Evolutionary conservation across 805 yeast genomes (phyloP), one percentile per base, ranked within the genome.

Genomic region (Naumovozyma dairenensis): DNA sequence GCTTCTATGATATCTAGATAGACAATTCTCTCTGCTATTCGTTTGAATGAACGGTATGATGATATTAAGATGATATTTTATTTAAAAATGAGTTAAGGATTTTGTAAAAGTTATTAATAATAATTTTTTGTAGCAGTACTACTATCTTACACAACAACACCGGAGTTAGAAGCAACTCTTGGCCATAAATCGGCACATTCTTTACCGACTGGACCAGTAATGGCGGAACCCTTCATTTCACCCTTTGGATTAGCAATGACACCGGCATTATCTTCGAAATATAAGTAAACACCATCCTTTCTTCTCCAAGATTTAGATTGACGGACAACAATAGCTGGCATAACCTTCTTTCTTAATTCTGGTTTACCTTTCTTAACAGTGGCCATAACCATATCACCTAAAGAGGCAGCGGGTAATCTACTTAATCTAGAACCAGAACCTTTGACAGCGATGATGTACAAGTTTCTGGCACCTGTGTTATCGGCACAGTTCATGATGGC

Each of bases 161-260:
- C 97, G 60, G 98, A 92, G 89, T 84, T 85, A 57, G 96, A 85
- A 65, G 98, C 97, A 75, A 92, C 89, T 78, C 98, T 85, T 69
- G 98, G 98, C 98, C 98, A 92, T 71, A 92, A 81, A 67, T 92
- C 98, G 66, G 98, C 98, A 78, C 98, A 92, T 78, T 92, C 98
- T 77, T 92, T 92, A 70, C 96, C 97, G 65, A 92, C 98, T 63
- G 98, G 98, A 71, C 98, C 98, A 64, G 98, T 92, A 69, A 92
- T 89, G 63, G 98, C 98, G 55, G 98, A 92, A 74, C 98, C 98
- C 79, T 92, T 92, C 98, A 92, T 92, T 74, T 92, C 98, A 77
- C 98, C 98, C 89, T 92, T 92, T 66, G 98, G 98, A 77, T 92
- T 92, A 69, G 89, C 97, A 65, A 92, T 92, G 70, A 92, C 98